Evolutionary conservation across 2,329 filamentous ascomycete species (phyloP).

Genomic region (Venturia asperata): DNA sequence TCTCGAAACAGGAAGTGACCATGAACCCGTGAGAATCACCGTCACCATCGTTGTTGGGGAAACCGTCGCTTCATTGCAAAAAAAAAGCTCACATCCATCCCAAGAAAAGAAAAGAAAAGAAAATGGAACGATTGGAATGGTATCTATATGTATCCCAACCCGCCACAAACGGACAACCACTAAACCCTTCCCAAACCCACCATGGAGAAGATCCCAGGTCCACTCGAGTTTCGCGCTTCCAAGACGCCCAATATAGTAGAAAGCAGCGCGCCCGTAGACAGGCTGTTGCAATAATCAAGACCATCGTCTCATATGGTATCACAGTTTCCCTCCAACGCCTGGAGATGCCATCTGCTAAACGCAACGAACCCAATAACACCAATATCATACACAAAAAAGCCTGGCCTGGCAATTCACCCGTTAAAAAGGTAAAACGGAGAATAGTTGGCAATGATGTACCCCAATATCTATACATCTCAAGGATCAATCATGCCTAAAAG

Average conservation of each 20-base stretch:
- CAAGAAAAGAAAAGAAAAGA: too few relatives aligned
- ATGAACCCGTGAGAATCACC: too few relatives aligned
- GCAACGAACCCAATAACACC: not conserved
- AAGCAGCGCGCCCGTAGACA: not conserved
- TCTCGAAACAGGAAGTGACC: too few relatives aligned
- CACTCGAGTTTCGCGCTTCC: too few relatives aligned
- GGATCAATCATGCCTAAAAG: conserved; percentile 57
- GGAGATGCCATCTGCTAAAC: not conserved
- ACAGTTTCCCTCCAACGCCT: not conserved
- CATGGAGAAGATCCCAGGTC: too few relatives aligned
- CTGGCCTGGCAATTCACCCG: not conserved
- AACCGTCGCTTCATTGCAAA: too few relatives aligned
- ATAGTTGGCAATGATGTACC: not conserved
- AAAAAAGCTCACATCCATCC: too few relatives aligned
- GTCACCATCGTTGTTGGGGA: too few relatives aligned
- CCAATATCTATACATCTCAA: not conserved
- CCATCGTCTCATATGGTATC: not conserved
- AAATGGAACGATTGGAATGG: too few relatives aligned
- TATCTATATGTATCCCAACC: too few relatives aligned
- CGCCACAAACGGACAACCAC: too few relatives aligned
- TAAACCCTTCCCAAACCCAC: too few relatives aligned
- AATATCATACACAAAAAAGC: not conserved
- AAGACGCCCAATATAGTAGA: not conserved
- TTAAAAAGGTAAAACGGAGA: not conserved
- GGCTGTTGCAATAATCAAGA: not conserved